phyloP scores from a whole-genome alignment of 2,329 filamentous ascomycete species.

The Neocatenulostroma microsporum region DNA sequence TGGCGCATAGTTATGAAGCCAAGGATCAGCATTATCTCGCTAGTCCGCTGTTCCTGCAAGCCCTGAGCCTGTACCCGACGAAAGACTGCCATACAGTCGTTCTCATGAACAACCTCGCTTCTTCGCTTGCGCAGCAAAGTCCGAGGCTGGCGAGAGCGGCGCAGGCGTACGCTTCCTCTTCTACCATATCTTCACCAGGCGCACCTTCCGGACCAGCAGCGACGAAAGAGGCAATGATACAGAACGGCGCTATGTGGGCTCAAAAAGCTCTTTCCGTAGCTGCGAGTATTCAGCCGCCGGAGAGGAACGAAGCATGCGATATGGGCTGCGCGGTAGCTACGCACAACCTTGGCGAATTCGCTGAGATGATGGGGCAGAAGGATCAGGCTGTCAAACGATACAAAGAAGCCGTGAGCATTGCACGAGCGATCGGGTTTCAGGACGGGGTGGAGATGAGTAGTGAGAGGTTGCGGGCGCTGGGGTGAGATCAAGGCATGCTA shows the following conservation, averaged over 20 bases:
- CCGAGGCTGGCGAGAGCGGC: constrained; percentile 28
- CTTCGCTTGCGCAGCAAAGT: constrained; percentile 61
- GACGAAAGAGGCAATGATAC: constrained; percentile 51
- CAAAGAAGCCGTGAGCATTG: constrained; percentile 57
- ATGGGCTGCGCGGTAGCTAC: constrained; percentile 72
- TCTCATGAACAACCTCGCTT: constrained; percentile 78
- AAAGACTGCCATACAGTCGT: constrained; percentile 69
- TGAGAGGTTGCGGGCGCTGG: constrained; percentile 34
- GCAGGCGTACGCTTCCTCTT: constrained; percentile 24
- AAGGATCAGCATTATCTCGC: constrained; percentile 71
- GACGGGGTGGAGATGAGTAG: constrained; percentile 39
- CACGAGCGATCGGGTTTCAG: constrained; percentile 40
- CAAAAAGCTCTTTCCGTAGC: constrained; percentile 64
- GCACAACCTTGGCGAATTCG: constrained; percentile 81
- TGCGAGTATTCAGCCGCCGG: constrained; percentile 55
- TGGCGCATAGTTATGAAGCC: constrained; percentile 68
- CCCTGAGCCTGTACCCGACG: constrained; percentile 59
- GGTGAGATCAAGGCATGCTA: too few relatives aligned
- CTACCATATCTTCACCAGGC: constrained; percentile 28
- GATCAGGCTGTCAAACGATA: constrained; percentile 61
- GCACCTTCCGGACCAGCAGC: constrained; percentile 41
- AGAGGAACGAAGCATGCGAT: constrained; percentile 72
- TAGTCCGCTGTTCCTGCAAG: constrained; percentile 78
- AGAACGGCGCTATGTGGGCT: constrained; percentile 70
- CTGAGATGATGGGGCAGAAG: constrained; percentile 61